Base-by-base conservation (phyloP, 2,329 filamentous ascomycete species). In the Colletotrichum limetticola region DNA sequence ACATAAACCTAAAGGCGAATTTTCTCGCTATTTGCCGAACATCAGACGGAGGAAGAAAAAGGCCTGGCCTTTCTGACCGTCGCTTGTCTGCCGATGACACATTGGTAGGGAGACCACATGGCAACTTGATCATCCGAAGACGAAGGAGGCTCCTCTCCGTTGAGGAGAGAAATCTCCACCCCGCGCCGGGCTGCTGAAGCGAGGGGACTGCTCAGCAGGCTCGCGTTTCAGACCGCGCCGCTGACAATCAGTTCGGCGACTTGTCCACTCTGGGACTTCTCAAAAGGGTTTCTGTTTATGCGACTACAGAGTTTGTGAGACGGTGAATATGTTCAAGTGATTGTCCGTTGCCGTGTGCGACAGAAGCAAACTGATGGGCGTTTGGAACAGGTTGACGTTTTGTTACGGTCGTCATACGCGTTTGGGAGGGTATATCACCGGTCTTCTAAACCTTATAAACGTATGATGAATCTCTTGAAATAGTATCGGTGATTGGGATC, bases 201-300 rank as follows among this genome's bases (percentile, higher is more conserved):
- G 42, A 19, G 37, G 37, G 16, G 22, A 24, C 19, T 26, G 16
- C 26, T 42, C 49, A 62, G 57, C 57, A 49, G 64, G 64, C 57
- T 57, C 37, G 26, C 49, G 68, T 71, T 71, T 71, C 68, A 71
- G 32, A 62, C 22, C 49, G 46, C 49, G 68, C 46, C 64, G 57
- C 28, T 52, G 16, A 56, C 46, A 49, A 32, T 16, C 30, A 49
- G 22, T 26, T 52, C 37, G 37, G 30, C 22, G 52, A 32, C 22
- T 9, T 46, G 16, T 16, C 12, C n/a, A 16, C 32, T 65, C 19
- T 37, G 11, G 32, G 32, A 46, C 37, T 9, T 9, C 14, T 5
- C 30, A 14, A 19, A 9, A 14, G 7, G 3, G 22, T 37, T 53
- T 22, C 16, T 56, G 19, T 4, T 42, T 37, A 42, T 65, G 32